These are phyloP conservation scores for Zizania palustris DNA, from an alignment of 202 grass and related monocot species.

Conservation along the genomic window DNA sequence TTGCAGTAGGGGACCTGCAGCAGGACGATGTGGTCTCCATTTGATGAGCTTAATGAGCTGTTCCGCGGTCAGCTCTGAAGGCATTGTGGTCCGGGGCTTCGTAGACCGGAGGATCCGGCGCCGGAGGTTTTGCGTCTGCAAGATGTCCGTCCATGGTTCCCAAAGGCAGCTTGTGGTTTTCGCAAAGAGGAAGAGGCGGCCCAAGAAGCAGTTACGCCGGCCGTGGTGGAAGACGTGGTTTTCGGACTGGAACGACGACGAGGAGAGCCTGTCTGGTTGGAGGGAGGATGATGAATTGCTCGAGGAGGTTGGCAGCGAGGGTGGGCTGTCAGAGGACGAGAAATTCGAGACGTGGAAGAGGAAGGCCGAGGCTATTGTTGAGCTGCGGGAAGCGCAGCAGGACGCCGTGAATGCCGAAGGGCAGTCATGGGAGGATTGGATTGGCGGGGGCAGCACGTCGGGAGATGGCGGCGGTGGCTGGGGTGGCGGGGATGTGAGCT, in stretches of 20 bases:
- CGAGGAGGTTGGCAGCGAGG: conserved; percentile 35
- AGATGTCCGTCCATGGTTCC: conserved; percentile 55
- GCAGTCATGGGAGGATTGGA: conserved; percentile 83
- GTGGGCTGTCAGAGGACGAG: conserved; percentile 59
- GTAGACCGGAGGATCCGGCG: conserved; percentile 24
- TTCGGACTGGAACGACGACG: conserved; percentile 55
- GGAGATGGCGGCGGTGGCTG: conserved; percentile 57
- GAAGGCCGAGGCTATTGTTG: conserved; percentile 82
- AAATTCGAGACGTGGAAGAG: conserved; percentile 89
- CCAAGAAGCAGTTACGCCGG: conserved; percentile 49
- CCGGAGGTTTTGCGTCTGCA: conserved; percentile 34
- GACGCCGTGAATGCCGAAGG: conserved; percentile 60
- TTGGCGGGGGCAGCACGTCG: conserved; percentile 41
- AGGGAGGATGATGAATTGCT: conserved; percentile 52
- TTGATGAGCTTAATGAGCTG: conserved; percentile 79
- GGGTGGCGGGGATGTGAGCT: conserved; percentile 42
- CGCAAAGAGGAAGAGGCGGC: conserved; percentile 47
- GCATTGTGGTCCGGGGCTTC: conserved; percentile 33
- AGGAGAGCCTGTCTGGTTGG: conserved; percentile 56
- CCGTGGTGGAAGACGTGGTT: conserved; percentile 78
- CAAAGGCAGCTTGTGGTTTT: conserved; percentile 47
- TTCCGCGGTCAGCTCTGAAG: conserved; percentile 48
- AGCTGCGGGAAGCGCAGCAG: conserved; percentile 74
- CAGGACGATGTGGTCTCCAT: conserved; percentile 59
- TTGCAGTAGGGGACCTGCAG: conserved; percentile 42